A percentile compares a stretch with the other conserved stretches of the same genome.
Conservation (phyloP, 1,284 basidiomycete genomes). For the Ustilago sp. region DNA sequence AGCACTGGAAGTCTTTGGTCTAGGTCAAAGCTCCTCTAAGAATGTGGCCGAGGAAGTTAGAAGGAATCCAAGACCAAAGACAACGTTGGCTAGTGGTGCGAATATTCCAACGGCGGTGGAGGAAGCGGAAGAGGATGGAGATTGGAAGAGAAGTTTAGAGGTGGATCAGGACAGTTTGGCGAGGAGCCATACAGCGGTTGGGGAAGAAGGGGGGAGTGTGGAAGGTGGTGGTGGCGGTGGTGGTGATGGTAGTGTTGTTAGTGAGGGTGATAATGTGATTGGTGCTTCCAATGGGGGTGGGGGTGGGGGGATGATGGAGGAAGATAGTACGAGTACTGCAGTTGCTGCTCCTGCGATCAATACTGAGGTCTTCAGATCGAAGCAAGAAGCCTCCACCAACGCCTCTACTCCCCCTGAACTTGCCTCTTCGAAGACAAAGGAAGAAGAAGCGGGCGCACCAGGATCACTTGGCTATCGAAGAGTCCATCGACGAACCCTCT, state of each 20-base stretch:
- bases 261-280: slow-evolving; percentile 5
- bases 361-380: slow-evolving; percentile 11
- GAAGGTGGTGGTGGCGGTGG: slow-evolving; percentile 6
- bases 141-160: slow-evolving; percentile 27
- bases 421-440: background rate
- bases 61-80: slow-evolving; percentile 46
- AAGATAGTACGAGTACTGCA: background rate
- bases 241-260: slow-evolving; percentile 18
- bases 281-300: background rate
- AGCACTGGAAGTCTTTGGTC: slow-evolving; percentile 62
- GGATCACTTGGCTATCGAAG: slow-evolving; percentile 56
- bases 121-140: slow-evolving; percentile 54
- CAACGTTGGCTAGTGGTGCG: slow-evolving; percentile 34
- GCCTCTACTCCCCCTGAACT: background rate
- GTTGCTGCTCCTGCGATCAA: slow-evolving; percentile 28
- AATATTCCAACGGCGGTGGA: slow-evolving; percentile 54
- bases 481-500: slow-evolving; percentile 53
- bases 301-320: slow-evolving; percentile 2
- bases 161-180: slow-evolving; percentile 36
- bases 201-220: slow-evolving; percentile 10
- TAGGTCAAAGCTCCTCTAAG: slow-evolving; percentile 56
- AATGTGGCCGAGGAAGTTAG: slow-evolving; percentile 62
- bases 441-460: slow-evolving; percentile 38
- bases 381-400: background rate
- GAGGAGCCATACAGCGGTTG: slow-evolving; percentile 35